phyloP scores from a whole-genome alignment of 2,329 filamentous ascomycete species.

The Myriangium duriaei region DNA sequence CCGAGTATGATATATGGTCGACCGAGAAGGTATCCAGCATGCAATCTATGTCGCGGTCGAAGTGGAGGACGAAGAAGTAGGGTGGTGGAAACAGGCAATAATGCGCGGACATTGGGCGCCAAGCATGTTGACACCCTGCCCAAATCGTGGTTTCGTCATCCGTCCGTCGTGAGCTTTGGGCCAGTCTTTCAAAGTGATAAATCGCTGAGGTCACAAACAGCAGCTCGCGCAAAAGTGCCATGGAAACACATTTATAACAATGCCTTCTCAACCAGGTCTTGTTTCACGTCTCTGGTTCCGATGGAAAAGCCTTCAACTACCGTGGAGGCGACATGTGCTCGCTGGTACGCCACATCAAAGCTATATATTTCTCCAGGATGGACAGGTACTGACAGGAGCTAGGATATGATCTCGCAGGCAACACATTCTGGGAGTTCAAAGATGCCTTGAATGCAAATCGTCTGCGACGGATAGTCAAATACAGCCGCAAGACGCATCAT shows the following conservation, averaged over 20 bases:
- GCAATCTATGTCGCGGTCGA: too few relatives aligned
- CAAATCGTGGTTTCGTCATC: too few relatives aligned
- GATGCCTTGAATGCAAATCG: slow-evolving; percentile 42
- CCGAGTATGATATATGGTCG: too few relatives aligned
- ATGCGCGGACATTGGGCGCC: too few relatives aligned
- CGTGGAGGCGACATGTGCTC: slow-evolving; percentile 49
- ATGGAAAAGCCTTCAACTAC: slow-evolving; percentile 50
- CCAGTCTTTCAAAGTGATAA: too few relatives aligned
- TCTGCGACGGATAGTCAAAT: slow-evolving; percentile 47
- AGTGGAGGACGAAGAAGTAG: too few relatives aligned
- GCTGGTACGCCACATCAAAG: slow-evolving; percentile 33
- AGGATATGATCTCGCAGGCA: slow-evolving; percentile 50
- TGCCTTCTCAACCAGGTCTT: slow-evolving; percentile 26
- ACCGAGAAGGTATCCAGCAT: too few relatives aligned
- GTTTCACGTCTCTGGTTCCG: slow-evolving; percentile 42
- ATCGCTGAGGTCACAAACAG: too few relatives aligned
- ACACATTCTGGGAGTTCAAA: slow-evolving; percentile 57
- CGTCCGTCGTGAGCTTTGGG: too few relatives aligned
- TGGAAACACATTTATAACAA: slow-evolving; percentile 15
- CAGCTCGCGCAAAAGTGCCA: background rate
- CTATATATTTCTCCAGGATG: slow-evolving; percentile 4
- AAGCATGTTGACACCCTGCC: too few relatives aligned
- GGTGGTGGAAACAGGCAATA: too few relatives aligned
- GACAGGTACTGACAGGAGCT: slow-evolving; percentile 8
- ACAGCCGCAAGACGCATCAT: slow-evolving; percentile 39